Conservation (phyloP, 2,329 filamentous ascomycete species). For the Samsoniella hepiali region DNA sequence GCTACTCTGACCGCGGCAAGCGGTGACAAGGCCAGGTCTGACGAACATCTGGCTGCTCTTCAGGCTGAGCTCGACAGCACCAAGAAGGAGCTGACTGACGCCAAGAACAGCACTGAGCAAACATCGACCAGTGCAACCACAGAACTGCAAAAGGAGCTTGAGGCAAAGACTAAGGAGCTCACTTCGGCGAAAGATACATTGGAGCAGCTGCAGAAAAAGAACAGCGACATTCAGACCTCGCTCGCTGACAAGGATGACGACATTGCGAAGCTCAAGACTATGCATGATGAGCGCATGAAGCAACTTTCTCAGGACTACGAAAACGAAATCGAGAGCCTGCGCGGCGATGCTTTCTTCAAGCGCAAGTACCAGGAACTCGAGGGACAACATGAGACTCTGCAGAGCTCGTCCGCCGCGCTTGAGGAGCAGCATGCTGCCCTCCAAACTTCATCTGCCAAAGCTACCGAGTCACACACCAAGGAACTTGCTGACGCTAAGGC, state of each 20-base stretch:
- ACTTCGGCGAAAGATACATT: slow-evolving; percentile 43
- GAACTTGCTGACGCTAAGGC: slow-evolving; percentile 43
- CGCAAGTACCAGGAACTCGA: slow-evolving; percentile 61
- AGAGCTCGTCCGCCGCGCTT: slow-evolving; percentile 43
- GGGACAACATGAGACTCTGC: slow-evolving; percentile 51
- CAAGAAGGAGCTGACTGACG: slow-evolving; percentile 36
- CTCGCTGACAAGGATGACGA: slow-evolving; percentile 46
- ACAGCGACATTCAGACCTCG: slow-evolving; percentile 46
- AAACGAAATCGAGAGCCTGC: slow-evolving; percentile 61
- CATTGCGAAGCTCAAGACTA: slow-evolving; percentile 50
- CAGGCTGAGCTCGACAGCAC: slow-evolving; percentile 47
- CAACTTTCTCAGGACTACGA: slow-evolving; percentile 60
- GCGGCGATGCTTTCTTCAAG: slow-evolving; percentile 62
- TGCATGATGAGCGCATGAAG: slow-evolving; percentile 57
- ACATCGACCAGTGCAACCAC: background rate
- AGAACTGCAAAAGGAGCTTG: slow-evolving; percentile 37
- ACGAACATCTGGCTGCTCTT: slow-evolving; percentile 50
- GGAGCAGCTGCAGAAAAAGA: slow-evolving; percentile 48
- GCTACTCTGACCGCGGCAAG: slow-evolving; percentile 44
- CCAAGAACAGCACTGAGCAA: background rate
- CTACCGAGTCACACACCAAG: slow-evolving; percentile 38
- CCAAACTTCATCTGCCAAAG: slow-evolving; percentile 35
- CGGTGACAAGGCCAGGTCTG: slow-evolving; percentile 43
- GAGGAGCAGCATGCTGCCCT: slow-evolving; percentile 55
- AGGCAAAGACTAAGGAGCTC: slow-evolving; percentile 46